phyloP scores from a whole-genome alignment of 225 moss, liverwort and hornwort species.

The Anthoceros angustus region DNA sequence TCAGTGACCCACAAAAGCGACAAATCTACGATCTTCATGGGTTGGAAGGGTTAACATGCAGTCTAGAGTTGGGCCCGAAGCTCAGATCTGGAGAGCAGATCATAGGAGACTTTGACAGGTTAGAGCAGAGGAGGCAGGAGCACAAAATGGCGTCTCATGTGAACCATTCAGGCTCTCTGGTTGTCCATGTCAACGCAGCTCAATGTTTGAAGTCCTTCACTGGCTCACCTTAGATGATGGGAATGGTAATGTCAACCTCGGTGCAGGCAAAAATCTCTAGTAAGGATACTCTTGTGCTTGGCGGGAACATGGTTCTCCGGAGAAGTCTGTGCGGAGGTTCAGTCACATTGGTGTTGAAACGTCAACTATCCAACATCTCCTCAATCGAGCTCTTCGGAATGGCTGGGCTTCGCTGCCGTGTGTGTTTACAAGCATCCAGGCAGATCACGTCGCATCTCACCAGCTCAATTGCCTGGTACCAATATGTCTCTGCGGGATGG shows the following conservation, averaged over 20 bases:
- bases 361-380: slow-evolving; percentile 65
- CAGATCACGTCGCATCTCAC: slow-evolving; percentile 85
- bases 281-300: slow-evolving; percentile 67
- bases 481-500: slow-evolving; percentile 76
- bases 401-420: slow-evolving; percentile 77
- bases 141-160: slow-evolving; percentile 85
- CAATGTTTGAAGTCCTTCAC: background rate
- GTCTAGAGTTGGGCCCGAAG: slow-evolving; percentile 92
- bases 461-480: slow-evolving; percentile 57
- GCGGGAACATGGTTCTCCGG: slow-evolving; percentile 92
- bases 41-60: slow-evolving; percentile 86
- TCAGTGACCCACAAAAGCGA: slow-evolving; percentile 83
- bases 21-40: slow-evolving; percentile 94
- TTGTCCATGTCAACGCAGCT: slow-evolving; percentile 22
- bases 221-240: slow-evolving; percentile 16
- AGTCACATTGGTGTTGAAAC: slow-evolving; percentile 61
- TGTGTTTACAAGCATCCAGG: slow-evolving; percentile 85
- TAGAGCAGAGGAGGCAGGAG: slow-evolving; percentile 75
- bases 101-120: slow-evolving; percentile 74
- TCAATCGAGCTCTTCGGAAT: slow-evolving; percentile 67
- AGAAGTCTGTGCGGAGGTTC: slow-evolving; percentile 89
- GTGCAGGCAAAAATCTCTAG: slow-evolving; percentile 90
- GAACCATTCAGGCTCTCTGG: slow-evolving; percentile 76
- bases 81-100: slow-evolving; percentile 83
- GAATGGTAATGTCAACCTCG: slow-evolving; percentile 97